Percentiles rank a stretch among this genome's conserved stretches.
These are phyloP conservation scores for Aureobasidium mangrovei DNA, from an alignment of 2,329 filamentous ascomycete genomes.

Conservation along the genomic window DNA sequence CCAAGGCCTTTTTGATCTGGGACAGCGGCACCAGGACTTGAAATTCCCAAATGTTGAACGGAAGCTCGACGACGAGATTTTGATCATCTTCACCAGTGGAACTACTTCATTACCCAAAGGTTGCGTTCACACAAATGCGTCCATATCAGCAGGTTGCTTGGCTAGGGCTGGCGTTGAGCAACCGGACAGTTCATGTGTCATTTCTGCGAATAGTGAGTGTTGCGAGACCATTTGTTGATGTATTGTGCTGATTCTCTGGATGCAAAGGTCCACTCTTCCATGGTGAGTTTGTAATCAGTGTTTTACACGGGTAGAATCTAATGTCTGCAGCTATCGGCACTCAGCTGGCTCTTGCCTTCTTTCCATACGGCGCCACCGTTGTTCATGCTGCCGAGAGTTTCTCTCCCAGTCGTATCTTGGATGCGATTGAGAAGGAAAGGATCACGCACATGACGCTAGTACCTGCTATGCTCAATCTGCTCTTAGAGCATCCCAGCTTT, in stretches of 20 bases:
- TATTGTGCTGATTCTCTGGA: too few relatives aligned
- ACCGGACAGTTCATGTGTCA: constrained; percentile 23
- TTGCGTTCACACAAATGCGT: constrained; percentile 33
- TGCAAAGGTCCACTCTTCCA: constrained; percentile 26
- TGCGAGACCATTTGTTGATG: too few relatives aligned
- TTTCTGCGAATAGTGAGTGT: constrained; percentile 24
- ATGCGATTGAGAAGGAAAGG: constrained; percentile 25
- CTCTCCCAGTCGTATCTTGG: constrained; percentile 25
- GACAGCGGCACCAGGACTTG: background rate
- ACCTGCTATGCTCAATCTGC: constrained; percentile 27
- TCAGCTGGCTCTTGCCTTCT: constrained; percentile 25
- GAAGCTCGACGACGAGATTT: background rate
- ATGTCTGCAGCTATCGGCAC: constrained; percentile 17
- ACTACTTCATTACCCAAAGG: constrained; percentile 43
- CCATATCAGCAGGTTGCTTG: constrained; percentile 19
- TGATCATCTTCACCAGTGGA: constrained; percentile 43
- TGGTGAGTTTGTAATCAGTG: background rate
- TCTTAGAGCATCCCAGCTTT: constrained; percentile 25
- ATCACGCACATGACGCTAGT: constrained; percentile 28
- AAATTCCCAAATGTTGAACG: background rate
- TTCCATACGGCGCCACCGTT: constrained; percentile 22
- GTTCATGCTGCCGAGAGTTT: constrained; percentile 26
- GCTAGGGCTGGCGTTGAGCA: constrained; percentile 29
- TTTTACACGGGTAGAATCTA: background rate
- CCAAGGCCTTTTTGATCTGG: background rate